phyloP scores from a whole-genome alignment of 2,329 filamentous ascomycete genomes.

The Aspergillus bombycis region DNA sequence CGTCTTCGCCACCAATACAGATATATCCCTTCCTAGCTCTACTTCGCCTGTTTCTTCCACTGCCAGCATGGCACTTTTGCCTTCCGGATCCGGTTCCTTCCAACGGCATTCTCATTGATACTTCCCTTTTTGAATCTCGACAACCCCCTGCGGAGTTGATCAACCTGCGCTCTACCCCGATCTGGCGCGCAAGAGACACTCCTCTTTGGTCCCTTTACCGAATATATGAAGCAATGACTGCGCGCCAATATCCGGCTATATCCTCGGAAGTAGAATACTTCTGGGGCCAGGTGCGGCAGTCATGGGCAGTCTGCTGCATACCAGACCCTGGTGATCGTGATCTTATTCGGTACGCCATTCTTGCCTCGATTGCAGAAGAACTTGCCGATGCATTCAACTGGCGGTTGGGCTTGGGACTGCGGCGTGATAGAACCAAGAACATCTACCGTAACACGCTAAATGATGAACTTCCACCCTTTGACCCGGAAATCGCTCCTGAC shows the following conservation, averaged over 20 bases:
- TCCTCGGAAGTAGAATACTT: conserved; percentile 27
- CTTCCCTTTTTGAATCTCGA: conserved; percentile 2
- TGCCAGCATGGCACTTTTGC: no score
- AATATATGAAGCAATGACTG: conserved; percentile 28
- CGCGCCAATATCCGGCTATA: conserved; percentile 17
- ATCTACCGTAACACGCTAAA: conserved; percentile 22
- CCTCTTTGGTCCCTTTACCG: conserved; percentile 33
- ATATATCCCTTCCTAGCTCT: no score
- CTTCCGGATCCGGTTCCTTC: no score
- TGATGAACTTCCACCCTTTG: neutral
- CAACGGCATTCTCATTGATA: no score
- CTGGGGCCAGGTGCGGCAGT: conserved; percentile 15
- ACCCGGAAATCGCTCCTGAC: neutral
- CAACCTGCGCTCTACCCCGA: conserved; percentile 20
- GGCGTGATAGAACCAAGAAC: conserved; percentile 25
- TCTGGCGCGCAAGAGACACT: conserved; percentile 32
- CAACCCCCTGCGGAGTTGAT: no score
- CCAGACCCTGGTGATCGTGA: conserved; percentile 30
- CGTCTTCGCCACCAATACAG: no score
- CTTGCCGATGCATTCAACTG: conserved; percentile 28
- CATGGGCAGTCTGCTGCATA: conserved; percentile 25
- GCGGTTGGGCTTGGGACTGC: conserved; percentile 28
- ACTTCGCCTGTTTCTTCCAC: no score
- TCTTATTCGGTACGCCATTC: conserved; percentile 31
- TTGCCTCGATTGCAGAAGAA: conserved; percentile 30